Percentiles rank a stretch among this genome's conserved stretches.
phyloP scores from a whole-genome alignment of 345 rosid species.

The Arabis alpina region DNA sequence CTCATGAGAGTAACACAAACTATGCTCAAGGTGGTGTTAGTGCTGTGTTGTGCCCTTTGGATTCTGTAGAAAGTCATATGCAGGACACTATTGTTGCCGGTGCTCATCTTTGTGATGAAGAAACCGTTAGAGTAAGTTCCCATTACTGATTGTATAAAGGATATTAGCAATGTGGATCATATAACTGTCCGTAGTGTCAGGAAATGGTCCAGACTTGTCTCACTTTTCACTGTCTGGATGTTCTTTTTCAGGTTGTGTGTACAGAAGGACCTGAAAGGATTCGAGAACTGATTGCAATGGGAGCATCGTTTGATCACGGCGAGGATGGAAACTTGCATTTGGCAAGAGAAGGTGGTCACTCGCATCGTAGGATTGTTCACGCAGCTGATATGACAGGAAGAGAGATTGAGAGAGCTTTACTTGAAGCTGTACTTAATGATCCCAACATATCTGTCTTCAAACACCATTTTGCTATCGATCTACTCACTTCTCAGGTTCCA shows the following conservation, averaged over 20 bases:
- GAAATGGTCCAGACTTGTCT: background rate
- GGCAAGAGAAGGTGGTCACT: slow-evolving; percentile 98
- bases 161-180: too few species aligned
- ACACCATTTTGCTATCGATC: slow-evolving; percentile 89
- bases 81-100: slow-evolving; percentile 96
- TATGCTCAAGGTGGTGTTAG: slow-evolving; percentile 99
- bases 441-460: slow-evolving; percentile 80
- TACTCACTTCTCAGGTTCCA: slow-evolving; percentile 85
- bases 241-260: slow-evolving; percentile 76
- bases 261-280: slow-evolving; percentile 98
- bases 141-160: slow-evolving; percentile 2
- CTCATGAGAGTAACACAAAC: slow-evolving; percentile 95
- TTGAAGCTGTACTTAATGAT: slow-evolving; percentile 76
- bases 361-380: slow-evolving; percentile 90
- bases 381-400: slow-evolving; percentile 99
- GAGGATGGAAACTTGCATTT: slow-evolving; percentile 97
- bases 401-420: slow-evolving; percentile 94
- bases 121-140: slow-evolving; percentile 84
- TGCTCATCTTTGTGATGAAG: slow-evolving; percentile 93
- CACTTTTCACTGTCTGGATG: slow-evolving; percentile 16
- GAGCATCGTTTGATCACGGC: slow-evolving; percentile 90
- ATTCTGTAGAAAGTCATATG: slow-evolving; percentile 98
- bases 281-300: slow-evolving; percentile 88
- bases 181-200: too few species aligned
- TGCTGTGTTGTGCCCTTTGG: slow-evolving; percentile 89